phyloP scores from a whole-genome alignment of 73 alveolate genomes.

The Uronychia setigera region DNA sequence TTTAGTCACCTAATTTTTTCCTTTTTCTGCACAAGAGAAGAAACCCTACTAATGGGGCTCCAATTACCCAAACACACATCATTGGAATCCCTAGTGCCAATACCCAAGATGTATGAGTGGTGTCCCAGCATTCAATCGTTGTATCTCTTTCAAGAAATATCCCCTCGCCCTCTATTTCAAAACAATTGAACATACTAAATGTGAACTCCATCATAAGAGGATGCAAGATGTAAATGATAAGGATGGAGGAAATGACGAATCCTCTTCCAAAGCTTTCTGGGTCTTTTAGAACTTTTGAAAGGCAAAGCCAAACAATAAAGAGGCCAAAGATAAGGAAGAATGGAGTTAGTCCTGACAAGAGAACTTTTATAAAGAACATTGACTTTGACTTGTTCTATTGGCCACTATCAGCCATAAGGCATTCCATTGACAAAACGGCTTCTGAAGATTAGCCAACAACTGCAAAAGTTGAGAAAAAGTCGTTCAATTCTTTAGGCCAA shows the following conservation, averaged over 20 bases:
- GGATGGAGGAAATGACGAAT: slow-evolving; percentile 19
- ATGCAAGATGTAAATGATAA: slow-evolving; percentile 39
- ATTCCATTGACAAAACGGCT: slow-evolving; percentile 56
- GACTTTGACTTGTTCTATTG: not conserved
- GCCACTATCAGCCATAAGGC: slow-evolving; percentile 4
- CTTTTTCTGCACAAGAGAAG: slow-evolving; percentile 14
- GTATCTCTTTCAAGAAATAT: slow-evolving; percentile 45
- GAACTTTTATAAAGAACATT: slow-evolving; percentile 5
- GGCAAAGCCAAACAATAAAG: slow-evolving; percentile 1
- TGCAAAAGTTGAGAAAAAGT: slow-evolving; percentile 15
- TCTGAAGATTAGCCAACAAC: slow-evolving; percentile 34
- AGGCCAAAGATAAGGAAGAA: not conserved
- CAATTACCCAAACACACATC: slow-evolving; percentile 49
- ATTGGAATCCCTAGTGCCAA: slow-evolving; percentile 33
- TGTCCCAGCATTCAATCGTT: slow-evolving; percentile 40
- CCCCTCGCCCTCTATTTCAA: slow-evolving; percentile 16
- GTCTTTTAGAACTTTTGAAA: slow-evolving; percentile 17
- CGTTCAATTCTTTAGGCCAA: slow-evolving; percentile 44
- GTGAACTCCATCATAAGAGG: slow-evolving; percentile 38
- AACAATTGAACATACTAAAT: slow-evolving; percentile 50
- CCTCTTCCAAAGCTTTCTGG: not conserved
- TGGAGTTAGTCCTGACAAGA: slow-evolving; percentile 1
- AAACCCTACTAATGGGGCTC: slow-evolving; percentile 30
- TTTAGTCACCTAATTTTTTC: slow-evolving; percentile 6
- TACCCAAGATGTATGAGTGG: slow-evolving; percentile 18